A percentile compares a stretch with the other conserved stretches of the same genome.
Evolutionary conservation across 169 alveolate species (phyloP).

Genomic region (Miamiensis avidus): DNA sequence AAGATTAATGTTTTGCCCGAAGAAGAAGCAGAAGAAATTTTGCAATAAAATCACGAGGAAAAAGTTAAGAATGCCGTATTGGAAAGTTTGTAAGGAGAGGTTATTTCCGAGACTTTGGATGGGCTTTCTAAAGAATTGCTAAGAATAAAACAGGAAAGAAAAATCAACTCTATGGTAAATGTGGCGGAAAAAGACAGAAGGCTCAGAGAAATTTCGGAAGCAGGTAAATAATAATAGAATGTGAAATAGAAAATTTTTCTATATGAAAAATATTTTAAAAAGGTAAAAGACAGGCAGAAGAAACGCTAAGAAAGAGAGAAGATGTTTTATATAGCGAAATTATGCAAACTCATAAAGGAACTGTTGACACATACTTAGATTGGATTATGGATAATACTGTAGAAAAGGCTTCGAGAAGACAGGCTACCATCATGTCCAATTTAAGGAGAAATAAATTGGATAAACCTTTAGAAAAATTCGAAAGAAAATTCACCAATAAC

Average conservation of each 20-base stretch:
- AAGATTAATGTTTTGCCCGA: conserved; percentile 67
- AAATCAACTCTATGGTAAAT: conserved; percentile 89
- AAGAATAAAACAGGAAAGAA: conserved; percentile 85
- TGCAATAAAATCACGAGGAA: conserved; percentile 71
- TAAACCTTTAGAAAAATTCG: conserved; percentile 82
- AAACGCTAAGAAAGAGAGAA: conserved; percentile 89
- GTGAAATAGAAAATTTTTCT: too few species aligned
- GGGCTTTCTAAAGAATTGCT: conserved; percentile 90
- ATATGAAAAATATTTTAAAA: too few species aligned
- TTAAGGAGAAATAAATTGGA: conserved; percentile 81
- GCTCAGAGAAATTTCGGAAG: conserved; percentile 92
- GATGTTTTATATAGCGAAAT: conserved; percentile 87
- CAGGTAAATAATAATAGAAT: conserved; percentile 65
- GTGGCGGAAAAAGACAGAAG: conserved; percentile 94
- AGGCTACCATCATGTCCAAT: conserved; percentile 87
- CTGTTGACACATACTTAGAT: conserved; percentile 91
- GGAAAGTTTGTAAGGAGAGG: conserved; percentile 88
- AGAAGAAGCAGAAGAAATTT: conserved; percentile 48
- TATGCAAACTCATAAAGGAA: conserved; percentile 89
- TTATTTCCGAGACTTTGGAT: conserved; percentile 89
- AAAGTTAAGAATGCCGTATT: conserved; percentile 82
- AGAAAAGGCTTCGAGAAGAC: conserved; percentile 66
- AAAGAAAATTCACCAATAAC: conserved; percentile 82
- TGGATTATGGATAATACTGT: conserved; percentile 76
- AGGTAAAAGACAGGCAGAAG: conserved; percentile 91